Percentiles rank a stretch among this genome's conserved stretches.
Conservation (phyloP, 2,329 filamentous ascomycete species). For the Apiospora malaysiana region DNA sequence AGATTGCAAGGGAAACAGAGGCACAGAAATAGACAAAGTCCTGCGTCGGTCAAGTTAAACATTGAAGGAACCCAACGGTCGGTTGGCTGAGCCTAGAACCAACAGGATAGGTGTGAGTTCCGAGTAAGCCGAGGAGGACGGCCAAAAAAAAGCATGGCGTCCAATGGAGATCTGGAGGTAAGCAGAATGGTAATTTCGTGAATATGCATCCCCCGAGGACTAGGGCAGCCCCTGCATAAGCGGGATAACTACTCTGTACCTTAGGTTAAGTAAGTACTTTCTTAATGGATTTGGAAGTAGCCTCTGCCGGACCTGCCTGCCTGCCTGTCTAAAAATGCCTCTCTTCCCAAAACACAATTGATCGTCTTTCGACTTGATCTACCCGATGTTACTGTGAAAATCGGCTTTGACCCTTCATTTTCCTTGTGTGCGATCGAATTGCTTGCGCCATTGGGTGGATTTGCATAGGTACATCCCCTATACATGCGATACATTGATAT, state of each 20-base stretch:
- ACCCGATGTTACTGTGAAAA: background rate
- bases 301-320: background rate
- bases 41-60: background rate
- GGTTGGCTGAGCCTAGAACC: background rate
- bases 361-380: background rate
- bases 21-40: background rate
- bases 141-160: slow-evolving; percentile 9
- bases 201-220: slow-evolving; percentile 12
- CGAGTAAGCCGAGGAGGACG: background rate
- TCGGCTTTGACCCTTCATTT: background rate
- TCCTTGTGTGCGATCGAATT: background rate
- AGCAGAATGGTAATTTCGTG: slow-evolving; percentile 9
- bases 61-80: background rate
- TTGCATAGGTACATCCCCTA: background rate
- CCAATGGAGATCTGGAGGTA: slow-evolving; percentile 15
- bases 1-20: background rate
- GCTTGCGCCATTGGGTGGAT: background rate
- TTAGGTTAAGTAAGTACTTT: no score
- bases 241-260: background rate
- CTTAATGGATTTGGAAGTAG: slow-evolving; percentile 2
- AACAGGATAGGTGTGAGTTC: background rate
- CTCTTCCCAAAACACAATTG: background rate
- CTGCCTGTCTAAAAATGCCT: slow-evolving; percentile 9
- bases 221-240: slow-evolving; percentile 12
- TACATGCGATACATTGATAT: background rate